Base-by-base conservation (phyloP, 2,329 filamentous ascomycete genomes). In the Colletotrichum sojae region DNA sequence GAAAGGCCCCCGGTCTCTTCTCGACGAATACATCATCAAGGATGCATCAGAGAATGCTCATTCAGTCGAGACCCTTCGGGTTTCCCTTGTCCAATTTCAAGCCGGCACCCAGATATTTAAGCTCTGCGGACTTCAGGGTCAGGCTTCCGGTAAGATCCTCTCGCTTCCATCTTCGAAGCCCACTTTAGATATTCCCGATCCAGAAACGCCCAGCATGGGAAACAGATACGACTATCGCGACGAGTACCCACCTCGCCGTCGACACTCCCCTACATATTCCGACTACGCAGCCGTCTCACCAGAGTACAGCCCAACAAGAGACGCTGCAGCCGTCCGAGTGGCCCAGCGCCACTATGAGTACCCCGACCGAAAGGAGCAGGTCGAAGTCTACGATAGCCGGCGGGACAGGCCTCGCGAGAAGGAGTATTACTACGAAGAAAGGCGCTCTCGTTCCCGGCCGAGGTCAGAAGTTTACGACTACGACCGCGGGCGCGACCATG, bases 371-470 rank as follows among this genome's bases (percentile, higher is more conserved):
- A 66, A 62, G 20, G 51, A 25, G 4, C 55, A 46, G 9, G 16
- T 55, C 2, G 55, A 60, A 36, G 22, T 36, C 6, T 66, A 60
- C 5, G 62, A 66, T 3, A 49, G 6, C 5, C 43, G 46, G 2
- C 18, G 36, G 39, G 9, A 60, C 18, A 45, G 43, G 4, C 62
- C 62, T 1, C n/a, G 18, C 1, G 15, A 36, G 1, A 48, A 22
- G 15, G 48, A 65, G 2, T 55, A 65, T 1, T 55, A 59, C 31
- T 46, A 69, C 20, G 51, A 60, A n/a, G 55, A 51, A 12, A 66
- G 13, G 15, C 48, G 48, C 4, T 16, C 55, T 1, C 55, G 36
- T 12, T 60, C 62, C 1, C 62, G 31, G 20, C 36, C 55, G 9
- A 55, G 48, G n/a, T 56, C 66, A 10, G 56, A 46, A 0, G 20